Evolutionary conservation across 768 basidiomycete genomes (phyloP).

Genomic region (Pulveroboletus sp.): DNA sequence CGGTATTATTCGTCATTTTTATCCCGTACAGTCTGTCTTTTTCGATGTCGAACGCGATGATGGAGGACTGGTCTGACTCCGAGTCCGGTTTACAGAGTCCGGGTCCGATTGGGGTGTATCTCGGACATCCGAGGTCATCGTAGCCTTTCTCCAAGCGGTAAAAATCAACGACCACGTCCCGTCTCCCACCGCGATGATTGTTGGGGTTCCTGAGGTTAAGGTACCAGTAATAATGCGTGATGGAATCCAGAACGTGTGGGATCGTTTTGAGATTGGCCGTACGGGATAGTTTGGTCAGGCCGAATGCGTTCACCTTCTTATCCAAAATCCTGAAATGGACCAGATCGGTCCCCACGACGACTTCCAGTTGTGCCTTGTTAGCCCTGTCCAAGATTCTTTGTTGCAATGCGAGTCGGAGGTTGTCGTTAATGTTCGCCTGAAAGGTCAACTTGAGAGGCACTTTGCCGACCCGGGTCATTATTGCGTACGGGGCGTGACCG

Average conservation of each 20-base stretch:
- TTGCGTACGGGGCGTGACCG: neutral
- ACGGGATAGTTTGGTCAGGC: neutral
- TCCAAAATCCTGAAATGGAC: neutral
- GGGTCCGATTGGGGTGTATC: neutral
- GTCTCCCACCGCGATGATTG: neutral
- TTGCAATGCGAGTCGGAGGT: too few species aligned
- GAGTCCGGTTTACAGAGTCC: too few species aligned
- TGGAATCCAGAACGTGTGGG: neutral
- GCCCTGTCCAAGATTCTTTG: neutral
- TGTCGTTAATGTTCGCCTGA: too few species aligned
- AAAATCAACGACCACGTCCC: neutral
- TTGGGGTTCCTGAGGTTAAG: neutral
- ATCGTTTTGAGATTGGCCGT: neutral
- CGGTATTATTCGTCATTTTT: conserved; percentile 4
- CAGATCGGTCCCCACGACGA: neutral
- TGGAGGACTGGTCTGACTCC: too few species aligned
- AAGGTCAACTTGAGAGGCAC: conserved; percentile 1
- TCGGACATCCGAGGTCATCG: neutral
- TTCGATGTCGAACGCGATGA: neutral
- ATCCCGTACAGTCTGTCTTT: neutral
- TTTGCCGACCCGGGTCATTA: neutral
- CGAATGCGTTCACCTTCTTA: neutral
- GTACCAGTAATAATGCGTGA: neutral
- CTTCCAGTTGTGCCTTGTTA: neutral
- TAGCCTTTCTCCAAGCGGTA: neutral